Conservation (phyloP, 1,284 basidiomycete species). For the Singerocomus inundabilis region DNA sequence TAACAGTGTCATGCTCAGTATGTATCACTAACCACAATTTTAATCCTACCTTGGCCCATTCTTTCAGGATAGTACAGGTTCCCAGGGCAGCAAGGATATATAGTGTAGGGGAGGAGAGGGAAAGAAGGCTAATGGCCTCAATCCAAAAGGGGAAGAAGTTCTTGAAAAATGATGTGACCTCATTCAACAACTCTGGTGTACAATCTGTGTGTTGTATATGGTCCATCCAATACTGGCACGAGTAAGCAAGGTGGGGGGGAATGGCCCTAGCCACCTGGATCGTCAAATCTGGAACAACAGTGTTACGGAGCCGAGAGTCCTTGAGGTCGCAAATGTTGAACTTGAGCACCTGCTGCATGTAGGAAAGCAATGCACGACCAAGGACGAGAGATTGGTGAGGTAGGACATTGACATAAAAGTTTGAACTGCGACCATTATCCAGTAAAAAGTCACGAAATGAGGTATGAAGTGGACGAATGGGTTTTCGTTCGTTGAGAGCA, state of each 20-base stretch:
- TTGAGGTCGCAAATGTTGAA: slow-evolving; percentile 25
- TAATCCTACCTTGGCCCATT: slow-evolving; percentile 21
- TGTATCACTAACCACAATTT: neutral
- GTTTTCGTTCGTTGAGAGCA: slow-evolving; percentile 13
- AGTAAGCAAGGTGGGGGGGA: slow-evolving; percentile 11
- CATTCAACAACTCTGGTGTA: slow-evolving; percentile 12
- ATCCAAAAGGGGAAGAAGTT: slow-evolving; percentile 20
- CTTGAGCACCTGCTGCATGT: slow-evolving; percentile 16
- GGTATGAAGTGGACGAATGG: slow-evolving; percentile 21
- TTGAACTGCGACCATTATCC: slow-evolving; percentile 15
- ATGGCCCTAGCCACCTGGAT: slow-evolving; percentile 4
- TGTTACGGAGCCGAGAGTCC: slow-evolving; percentile 17
- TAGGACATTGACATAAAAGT: slow-evolving; percentile 16
- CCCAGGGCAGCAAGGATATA: slow-evolving; percentile 10
- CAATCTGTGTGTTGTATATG: slow-evolving; percentile 12
- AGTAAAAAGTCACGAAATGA: slow-evolving; percentile 20
- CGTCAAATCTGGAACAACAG: slow-evolving; percentile 2
- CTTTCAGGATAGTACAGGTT: slow-evolving; percentile 8
- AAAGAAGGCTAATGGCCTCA: slow-evolving; percentile 26
- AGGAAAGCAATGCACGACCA: slow-evolving; percentile 12
- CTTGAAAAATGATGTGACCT: slow-evolving; percentile 22
- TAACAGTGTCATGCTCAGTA: slow-evolving; percentile 7
- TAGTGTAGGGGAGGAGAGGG: neutral
- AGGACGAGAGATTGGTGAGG: slow-evolving; percentile 14
- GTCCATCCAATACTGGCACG: slow-evolving; percentile 25